Evolutionary conservation across 1,139 yeast genomes (phyloP).

Genomic region (Maudiozyma humilis): DNA sequence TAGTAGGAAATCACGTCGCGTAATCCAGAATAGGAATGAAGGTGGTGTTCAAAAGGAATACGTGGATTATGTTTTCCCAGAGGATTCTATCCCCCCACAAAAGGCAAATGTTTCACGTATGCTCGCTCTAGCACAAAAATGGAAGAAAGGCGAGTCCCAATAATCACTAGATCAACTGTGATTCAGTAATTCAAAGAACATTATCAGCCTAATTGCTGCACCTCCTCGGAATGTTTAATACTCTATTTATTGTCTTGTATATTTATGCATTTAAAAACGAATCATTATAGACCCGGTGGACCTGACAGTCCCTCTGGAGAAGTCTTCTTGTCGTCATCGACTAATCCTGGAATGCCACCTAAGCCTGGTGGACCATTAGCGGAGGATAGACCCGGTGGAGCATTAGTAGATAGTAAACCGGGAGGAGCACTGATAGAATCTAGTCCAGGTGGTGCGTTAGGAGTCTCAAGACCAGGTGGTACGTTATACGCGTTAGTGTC

Average conservation of each 20-base stretch:
- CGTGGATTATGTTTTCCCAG: slow-evolving; percentile 62
- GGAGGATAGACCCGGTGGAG: background rate
- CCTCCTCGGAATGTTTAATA: no score
- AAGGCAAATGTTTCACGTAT: slow-evolving; percentile 41
- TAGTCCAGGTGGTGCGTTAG: background rate
- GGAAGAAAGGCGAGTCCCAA: slow-evolving; percentile 34
- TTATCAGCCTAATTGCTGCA: no score
- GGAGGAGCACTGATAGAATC: background rate
- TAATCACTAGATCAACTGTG: no score
- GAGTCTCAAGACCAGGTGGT: background rate
- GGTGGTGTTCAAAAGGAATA: slow-evolving; percentile 50
- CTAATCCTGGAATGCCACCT: background rate
- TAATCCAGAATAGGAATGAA: slow-evolving; percentile 40
- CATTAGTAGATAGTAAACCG: background rate
- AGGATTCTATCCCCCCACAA: slow-evolving; percentile 31
- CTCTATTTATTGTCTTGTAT: no score
- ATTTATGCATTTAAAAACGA: no score
- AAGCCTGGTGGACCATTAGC: slow-evolving; percentile 1
- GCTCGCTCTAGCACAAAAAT: slow-evolving; percentile 55
- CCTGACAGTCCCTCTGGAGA: slow-evolving; percentile 13
- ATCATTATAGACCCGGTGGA: slow-evolving; percentile 17
- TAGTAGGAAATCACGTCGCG: slow-evolving; percentile 47
- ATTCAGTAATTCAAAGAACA: no score
- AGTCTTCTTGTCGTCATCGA: background rate
- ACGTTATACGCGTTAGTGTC: background rate